Evolutionary conservation across 2,329 filamentous ascomycete species (phyloP).

Genomic region (Capronia americana): DNA sequence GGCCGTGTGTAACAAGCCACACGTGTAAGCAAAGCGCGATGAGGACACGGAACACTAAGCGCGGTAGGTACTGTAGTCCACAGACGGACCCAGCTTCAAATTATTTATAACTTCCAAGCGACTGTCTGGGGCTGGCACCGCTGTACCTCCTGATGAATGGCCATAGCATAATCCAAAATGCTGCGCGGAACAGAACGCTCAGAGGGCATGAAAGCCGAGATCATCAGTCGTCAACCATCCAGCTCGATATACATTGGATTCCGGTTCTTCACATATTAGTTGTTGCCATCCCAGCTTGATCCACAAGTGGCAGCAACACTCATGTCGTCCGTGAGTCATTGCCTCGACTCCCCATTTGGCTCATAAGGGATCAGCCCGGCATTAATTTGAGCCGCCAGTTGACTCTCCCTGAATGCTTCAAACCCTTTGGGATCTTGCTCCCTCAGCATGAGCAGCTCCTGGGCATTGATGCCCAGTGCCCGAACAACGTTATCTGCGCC

Average conservation of each 20-base stretch:
- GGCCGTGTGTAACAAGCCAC: neutral
- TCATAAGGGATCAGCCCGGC: slow-evolving; percentile 20
- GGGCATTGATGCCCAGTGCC: slow-evolving; percentile 53
- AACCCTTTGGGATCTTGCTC: slow-evolving; percentile 53
- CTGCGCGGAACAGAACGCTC: slow-evolving; percentile 5
- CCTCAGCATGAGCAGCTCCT: slow-evolving; percentile 52
- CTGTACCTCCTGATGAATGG: neutral
- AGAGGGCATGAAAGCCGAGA: neutral
- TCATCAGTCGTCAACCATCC: neutral
- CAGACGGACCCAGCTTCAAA: neutral
- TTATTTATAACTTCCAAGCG: neutral
- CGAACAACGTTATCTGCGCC: slow-evolving; percentile 51
- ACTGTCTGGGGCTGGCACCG: neutral
- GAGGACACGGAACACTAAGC: neutral
- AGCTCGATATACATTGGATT: neutral
- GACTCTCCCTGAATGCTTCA: slow-evolving; percentile 52
- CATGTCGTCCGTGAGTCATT: neutral
- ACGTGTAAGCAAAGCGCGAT: neutral
- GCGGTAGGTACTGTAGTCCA: neutral
- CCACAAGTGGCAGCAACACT: neutral
- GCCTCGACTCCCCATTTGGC: neutral
- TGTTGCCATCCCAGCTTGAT: neutral
- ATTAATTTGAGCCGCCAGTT: slow-evolving; percentile 52
- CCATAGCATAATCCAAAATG: neutral
- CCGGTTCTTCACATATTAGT: neutral